Base-by-base conservation (phyloP, 352 stramenopile species). In the Phytophthora crassamura region DNA sequence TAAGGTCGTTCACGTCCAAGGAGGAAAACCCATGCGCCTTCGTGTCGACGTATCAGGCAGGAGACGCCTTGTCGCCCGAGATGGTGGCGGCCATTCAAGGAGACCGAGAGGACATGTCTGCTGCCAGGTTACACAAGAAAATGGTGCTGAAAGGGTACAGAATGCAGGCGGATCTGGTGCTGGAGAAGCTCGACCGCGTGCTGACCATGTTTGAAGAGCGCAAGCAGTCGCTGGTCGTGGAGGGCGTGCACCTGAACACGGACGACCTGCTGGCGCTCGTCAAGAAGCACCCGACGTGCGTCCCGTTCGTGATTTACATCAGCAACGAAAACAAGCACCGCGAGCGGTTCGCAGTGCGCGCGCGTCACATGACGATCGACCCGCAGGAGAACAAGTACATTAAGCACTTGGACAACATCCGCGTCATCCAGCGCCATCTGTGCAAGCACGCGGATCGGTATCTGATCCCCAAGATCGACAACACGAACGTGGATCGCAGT, bases 321-420 rank as follows among this genome's bases (percentile, higher is more conserved):
- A 94, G 85, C 32, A 94, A 96, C 42, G 88, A 96, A 63, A 80
- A 89, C 57, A 94, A 94, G 72, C 88, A 96, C 66, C 86, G 88
- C 57, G 86, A 96, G 41, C 78, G 87, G 9, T 96, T 96, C 32
- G 88, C 86, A 20, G 86, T 96, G 16, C 86, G 88, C 12, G 84
- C 88, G 30, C 78, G 86, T 1, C 86, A 96, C 77, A 96, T 96
- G 88, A 96, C 88, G 40, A 90, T 96, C 49, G 84, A 94, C 53
- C 88, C 88, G 11, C 84, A 94, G 63, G 84, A 90, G 52, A 96
- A 96, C 75, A 96, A 96, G 71, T 96, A 96, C 69, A 96, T 96
- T 62, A 91, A 94, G 59, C 89, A 94, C 70, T 96, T 96, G 63
- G 88, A 94, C 68, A 96, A 96, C 59, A 96, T 96, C 60, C 86